Evolutionary conservation across 1,284 basidiomycete species (phyloP).

Genomic region (Moniliophthora roreri): DNA sequence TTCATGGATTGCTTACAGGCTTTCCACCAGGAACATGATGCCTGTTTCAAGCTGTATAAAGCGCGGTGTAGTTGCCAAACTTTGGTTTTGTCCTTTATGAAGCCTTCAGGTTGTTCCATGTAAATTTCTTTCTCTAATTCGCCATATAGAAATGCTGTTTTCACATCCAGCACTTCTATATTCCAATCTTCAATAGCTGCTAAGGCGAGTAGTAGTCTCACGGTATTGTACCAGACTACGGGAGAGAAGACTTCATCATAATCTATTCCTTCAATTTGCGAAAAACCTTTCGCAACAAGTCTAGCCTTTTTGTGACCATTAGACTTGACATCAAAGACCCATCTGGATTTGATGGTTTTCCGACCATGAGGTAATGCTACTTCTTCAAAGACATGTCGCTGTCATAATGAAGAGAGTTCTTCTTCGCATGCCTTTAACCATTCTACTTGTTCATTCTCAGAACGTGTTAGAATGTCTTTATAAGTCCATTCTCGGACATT

Average conservation of each 20-base stretch:
- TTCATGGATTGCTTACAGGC: conserved; percentile 22
- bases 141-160: no score
- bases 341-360: no score
- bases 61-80: conserved; percentile 18
- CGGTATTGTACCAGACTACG: neutral
- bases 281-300: no score
- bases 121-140: no score
- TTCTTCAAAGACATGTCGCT: neutral
- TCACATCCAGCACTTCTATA: no score
- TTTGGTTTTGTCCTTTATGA: no score
- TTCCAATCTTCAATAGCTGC: no score
- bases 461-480: neutral
- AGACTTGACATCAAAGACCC: no score
- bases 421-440: neutral
- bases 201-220: conserved; percentile 25
- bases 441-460: neutral
- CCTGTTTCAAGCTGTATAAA: conserved; percentile 35
- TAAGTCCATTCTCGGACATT: no score
- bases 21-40: conserved; percentile 28
- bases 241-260: neutral
- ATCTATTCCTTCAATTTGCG: no score
- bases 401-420: neutral
- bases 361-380: neutral
- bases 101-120: no score
- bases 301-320: no score